These are phyloP conservation scores for Clausena lansium DNA, from an alignment of 345 rosid species.

Conservation along the genomic window DNA sequence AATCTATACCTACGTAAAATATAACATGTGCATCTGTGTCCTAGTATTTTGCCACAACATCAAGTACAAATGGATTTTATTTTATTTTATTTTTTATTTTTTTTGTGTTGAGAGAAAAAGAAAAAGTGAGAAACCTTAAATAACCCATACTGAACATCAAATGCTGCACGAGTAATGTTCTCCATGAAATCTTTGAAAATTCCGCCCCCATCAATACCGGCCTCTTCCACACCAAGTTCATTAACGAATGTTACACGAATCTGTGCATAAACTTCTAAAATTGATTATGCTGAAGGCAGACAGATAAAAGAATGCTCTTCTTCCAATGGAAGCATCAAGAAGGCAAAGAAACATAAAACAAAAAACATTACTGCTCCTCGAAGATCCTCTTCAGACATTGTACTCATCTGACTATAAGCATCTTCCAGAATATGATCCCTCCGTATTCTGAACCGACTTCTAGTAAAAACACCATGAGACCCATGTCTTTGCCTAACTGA, in stretches of 20 bases:
- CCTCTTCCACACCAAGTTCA: conserved; percentile 99
- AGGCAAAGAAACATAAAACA: conserved; percentile 14
- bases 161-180: conserved; percentile 93
- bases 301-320: background rate
- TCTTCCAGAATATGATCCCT: conserved; percentile 96
- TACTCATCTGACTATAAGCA: conserved; percentile 96
- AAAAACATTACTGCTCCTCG: conserved; percentile 66
- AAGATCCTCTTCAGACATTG: conserved; percentile 92
- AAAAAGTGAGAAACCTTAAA: conserved; percentile 59
- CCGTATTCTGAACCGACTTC: conserved; percentile 88
- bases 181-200: conserved; percentile 99
- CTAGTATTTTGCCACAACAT: background rate
- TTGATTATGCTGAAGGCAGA: background rate
- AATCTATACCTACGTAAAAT: background rate
- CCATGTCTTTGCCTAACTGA: conserved; percentile 72
- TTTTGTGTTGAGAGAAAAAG: background rate
- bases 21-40: background rate
- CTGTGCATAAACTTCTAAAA: conserved; percentile 44
- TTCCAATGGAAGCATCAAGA: background rate
- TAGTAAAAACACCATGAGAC: conserved; percentile 66
- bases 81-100: too few species aligned
- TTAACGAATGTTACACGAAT: conserved; percentile 94
- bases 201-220: conserved; percentile 99
- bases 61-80: background rate
- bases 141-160: conserved; percentile 94